Conservation (phyloP, 371 early-diverging fungal species). For the Choanephora cucurbitarum region DNA sequence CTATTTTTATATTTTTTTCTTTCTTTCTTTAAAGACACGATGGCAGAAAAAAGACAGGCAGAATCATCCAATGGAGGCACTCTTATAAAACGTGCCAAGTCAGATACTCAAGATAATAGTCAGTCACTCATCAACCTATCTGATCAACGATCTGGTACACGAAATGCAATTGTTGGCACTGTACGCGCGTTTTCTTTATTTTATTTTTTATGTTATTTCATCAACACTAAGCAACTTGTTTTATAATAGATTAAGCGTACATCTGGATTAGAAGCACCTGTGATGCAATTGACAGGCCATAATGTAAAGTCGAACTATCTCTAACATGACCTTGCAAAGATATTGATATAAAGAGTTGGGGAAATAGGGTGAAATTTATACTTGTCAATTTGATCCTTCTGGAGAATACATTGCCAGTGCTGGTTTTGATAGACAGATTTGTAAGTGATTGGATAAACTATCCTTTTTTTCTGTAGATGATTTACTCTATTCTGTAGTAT, state of each 20-base stretch:
- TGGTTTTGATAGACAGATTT: conserved; percentile 79
- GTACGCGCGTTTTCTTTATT: conserved; percentile 39
- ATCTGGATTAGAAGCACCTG: conserved; percentile 85
- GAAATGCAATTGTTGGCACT: conserved; percentile 62
- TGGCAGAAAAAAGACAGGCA: conserved; percentile 31
- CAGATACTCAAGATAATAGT: conserved; percentile 35
- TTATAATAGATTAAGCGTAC: conserved; percentile 71
- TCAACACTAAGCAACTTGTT: no score
- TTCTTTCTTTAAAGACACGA: conserved; percentile 8
- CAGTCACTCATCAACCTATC: conserved; percentile 51
- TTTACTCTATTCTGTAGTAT: conserved; percentile 55
- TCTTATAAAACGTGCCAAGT: conserved; percentile 60
- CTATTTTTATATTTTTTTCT: neutral
- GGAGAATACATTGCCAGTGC: conserved; percentile 88
- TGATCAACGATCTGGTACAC: conserved; percentile 52
- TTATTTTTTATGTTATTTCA: neutral
- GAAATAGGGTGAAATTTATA: conserved; percentile 83
- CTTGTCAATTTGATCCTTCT: conserved; percentile 82
- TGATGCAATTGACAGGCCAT: conserved; percentile 87
- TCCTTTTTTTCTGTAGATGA: neutral
- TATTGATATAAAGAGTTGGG: no score
- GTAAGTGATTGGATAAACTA: conserved; percentile 50
- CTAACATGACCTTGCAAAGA: no score
- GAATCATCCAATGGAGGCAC: conserved; percentile 28
- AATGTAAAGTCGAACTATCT: conserved; percentile 32